phyloP scores from a whole-genome alignment of 352 stramenopile species.

The Phytophthora constricta region DNA sequence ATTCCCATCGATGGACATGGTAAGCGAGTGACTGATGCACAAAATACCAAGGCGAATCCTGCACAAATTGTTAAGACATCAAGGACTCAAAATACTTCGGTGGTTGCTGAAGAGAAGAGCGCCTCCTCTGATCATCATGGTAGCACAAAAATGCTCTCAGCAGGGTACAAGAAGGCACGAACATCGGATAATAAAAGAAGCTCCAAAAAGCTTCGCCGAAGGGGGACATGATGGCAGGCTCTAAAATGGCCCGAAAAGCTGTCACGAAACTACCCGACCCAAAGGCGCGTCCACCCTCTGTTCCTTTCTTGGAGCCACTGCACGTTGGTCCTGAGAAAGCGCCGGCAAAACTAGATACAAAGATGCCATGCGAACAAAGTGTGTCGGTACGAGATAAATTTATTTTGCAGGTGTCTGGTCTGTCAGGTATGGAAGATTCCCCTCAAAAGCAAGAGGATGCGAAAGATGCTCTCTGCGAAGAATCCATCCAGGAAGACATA shows the following conservation, averaged over 20 bases:
- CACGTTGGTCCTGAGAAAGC: conserved; percentile 27
- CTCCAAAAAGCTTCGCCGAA: conserved; percentile 12
- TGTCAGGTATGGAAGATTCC: conserved; percentile 19
- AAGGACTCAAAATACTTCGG: background rate
- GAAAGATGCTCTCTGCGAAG: conserved; percentile 25
- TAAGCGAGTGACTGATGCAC: background rate
- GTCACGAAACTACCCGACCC: conserved; percentile 12
- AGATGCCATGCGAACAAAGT: background rate
- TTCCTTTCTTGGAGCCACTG: conserved; percentile 30
- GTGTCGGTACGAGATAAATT: conserved; percentile 11
- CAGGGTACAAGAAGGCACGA: conserved; percentile 50
- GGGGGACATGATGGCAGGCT: background rate
- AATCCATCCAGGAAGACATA: conserved; percentile 42
- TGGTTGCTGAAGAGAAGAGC: conserved; percentile 21
- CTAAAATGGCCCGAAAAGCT: conserved; percentile 17
- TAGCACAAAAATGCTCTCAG: conserved; percentile 35
- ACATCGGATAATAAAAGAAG: conserved; percentile 22
- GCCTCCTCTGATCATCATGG: conserved; percentile 5
- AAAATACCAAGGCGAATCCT: background rate
- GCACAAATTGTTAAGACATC: background rate
- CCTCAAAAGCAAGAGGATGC: conserved; percentile 25
- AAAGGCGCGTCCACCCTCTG: conserved; percentile 18
- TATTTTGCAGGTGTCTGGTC: background rate
- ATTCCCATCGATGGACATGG: background rate
- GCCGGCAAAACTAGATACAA: conserved; percentile 20